Conservation (phyloP, 495 filamentous ascomycete species). For the Penicillium psychrofluorescens region DNA sequence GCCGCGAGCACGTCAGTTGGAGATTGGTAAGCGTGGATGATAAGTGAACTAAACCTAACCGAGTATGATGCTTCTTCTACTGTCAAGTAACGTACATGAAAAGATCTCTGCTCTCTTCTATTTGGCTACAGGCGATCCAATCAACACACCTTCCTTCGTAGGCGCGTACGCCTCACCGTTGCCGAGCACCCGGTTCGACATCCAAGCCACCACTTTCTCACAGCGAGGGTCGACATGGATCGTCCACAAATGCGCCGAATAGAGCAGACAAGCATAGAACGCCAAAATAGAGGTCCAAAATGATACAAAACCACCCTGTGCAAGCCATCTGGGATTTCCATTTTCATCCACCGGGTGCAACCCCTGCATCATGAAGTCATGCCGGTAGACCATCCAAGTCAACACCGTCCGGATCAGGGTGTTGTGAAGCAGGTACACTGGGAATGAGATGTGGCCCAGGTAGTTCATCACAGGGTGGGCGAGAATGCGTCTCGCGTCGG, state of each 20-base stretch:
- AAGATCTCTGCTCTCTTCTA: too few relatives aligned
- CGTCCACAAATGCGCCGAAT: conserved; percentile 5
- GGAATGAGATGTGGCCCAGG: too few relatives aligned
- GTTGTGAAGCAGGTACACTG: too few relatives aligned
- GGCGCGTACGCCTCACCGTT: not conserved
- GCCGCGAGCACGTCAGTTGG: too few relatives aligned
- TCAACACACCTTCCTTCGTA: not conserved
- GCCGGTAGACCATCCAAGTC: conserved; percentile 5
- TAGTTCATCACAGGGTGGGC: too few relatives aligned
- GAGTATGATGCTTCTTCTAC: too few relatives aligned
- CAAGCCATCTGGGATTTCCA: conserved; percentile 1
- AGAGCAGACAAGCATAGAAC: conserved; percentile 5
- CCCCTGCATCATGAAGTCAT: conserved; percentile 1
- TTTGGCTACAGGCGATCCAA: not conserved
- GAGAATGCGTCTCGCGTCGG: not conserved
- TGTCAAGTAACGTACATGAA: too few relatives aligned
- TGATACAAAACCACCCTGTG: not conserved
- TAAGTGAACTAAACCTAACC: too few relatives aligned
- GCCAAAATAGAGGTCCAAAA: conserved; percentile 1
- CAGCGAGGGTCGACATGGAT: conserved; percentile 7
- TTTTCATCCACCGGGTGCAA: conserved; percentile 1
- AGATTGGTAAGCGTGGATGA: too few relatives aligned
- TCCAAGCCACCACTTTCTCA: conserved; percentile 5
- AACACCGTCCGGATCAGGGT: too few relatives aligned
- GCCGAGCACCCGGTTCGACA: conserved; percentile 4